phyloP scores from a whole-genome alignment of 768 basidiomycete genomes.

The Termitomyces sp. region DNA sequence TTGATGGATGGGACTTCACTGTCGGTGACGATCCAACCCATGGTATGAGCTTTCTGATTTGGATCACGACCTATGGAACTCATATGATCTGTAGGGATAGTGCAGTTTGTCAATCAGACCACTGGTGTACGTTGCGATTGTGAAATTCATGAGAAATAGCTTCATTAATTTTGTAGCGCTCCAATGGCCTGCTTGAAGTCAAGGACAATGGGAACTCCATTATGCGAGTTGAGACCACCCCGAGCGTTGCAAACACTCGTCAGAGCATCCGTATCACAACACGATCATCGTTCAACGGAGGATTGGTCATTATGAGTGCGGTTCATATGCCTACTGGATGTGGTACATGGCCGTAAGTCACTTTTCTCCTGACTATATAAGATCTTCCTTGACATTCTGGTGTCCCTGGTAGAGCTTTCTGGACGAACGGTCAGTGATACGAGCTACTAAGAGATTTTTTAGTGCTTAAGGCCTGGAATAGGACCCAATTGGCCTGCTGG shows the following conservation, averaged over 20 bases:
- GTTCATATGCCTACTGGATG: constrained; percentile 89
- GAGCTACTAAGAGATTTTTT: constrained; percentile 10
- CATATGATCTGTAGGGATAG: constrained; percentile 26
- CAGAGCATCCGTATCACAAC: constrained; percentile 77
- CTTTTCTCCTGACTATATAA: background rate
- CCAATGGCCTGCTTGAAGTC: constrained; percentile 55
- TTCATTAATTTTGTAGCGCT: constrained; percentile 29
- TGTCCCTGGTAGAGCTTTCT: constrained; percentile 32
- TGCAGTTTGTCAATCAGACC: constrained; percentile 58
- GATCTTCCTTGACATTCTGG: background rate
- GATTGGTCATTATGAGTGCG: constrained; percentile 76
- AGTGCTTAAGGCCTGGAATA: constrained; percentile 30
- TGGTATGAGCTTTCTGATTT: constrained; percentile 30
- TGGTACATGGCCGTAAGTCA: constrained; percentile 71
- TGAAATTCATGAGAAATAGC: background rate
- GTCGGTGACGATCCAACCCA: constrained; percentile 68
- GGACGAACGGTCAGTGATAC: constrained; percentile 35
- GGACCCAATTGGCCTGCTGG: constrained; percentile 60
- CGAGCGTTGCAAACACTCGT: constrained; percentile 59
- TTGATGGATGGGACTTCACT: constrained; percentile 77
- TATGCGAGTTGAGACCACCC: constrained; percentile 87
- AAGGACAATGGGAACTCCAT: constrained; percentile 71
- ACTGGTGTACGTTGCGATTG: constrained; percentile 43
- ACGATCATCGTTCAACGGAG: constrained; percentile 50
- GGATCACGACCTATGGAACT: background rate